Evolutionary conservation across 139 green algal species (phyloP), one percentile per base, ranked within the genome.

Genomic region (Marvania coccoides): DNA sequence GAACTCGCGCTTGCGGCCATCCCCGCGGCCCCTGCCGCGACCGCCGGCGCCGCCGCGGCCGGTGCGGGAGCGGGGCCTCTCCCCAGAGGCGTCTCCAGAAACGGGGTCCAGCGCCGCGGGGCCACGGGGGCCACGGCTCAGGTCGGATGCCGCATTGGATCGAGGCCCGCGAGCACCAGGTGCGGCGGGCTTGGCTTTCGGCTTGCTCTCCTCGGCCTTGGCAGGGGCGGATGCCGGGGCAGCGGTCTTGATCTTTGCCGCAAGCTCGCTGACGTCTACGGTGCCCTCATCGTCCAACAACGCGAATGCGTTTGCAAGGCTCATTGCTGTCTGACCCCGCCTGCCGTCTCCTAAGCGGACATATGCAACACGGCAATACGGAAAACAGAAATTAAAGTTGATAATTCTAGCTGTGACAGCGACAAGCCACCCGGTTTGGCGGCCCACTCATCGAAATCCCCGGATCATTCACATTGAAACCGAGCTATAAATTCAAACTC

Each of bases 1-100:
- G 31, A 85, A 95, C 38, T 92, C 83, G 46, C 88, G 77, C 36
- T 85, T 71, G 26, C 54, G 71, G 13, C 48, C 29, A 69, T 47
- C 37, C 15, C 73, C 63, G 34, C 70, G 56, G 29, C 70, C 53
- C 15, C 65, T 29, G 54, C 78, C 65, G 39, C 78, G 35, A 30
- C 74, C 63, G 26, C 75, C 69, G 42, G 73, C 59, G 37, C 73
- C 46, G 40, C 37, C 58, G 58, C 46, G 47, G 55, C 14, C 28
- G 40, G 15, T 26, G 35, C 48, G 15, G 19, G 33, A 13, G 8
- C 63, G 24, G 46, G 24, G 24, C 23, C 58, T 15, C 2, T 34
- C 13, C 19, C 29, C 55, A 34, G 34, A 24, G 14, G 23, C n/a
- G 57, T 47, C 51, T 8, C 14, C 13, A n/a, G 3, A 40, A 37